Evolutionary conservation across 177 flowering plant genomes (phyloP).

Genomic region (Vitis hybrid): DNA sequence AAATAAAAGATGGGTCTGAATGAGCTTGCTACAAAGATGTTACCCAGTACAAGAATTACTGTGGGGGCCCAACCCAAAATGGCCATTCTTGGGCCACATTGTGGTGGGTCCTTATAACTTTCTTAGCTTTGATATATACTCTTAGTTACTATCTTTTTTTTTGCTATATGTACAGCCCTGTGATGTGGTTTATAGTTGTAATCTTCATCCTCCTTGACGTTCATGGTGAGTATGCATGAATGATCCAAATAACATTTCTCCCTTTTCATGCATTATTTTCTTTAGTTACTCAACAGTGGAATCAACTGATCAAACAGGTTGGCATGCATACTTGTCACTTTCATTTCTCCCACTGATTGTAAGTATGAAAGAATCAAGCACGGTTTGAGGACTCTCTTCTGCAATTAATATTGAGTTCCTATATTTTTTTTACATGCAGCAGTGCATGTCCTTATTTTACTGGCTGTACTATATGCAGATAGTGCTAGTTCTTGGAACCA

Average conservation of each 20-base stretch:
- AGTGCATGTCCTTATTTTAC: not conserved
- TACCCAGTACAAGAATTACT: no score
- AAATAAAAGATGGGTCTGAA: no score
- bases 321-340: slow-evolving; percentile 52
- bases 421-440: not conserved
- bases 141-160: not conserved
- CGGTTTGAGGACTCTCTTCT: no score
- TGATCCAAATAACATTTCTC: not conserved
- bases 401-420: not conserved
- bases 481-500: slow-evolving; percentile 55
- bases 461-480: slow-evolving; percentile 25
- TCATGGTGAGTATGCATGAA: slow-evolving; percentile 38
- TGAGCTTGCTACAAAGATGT: no score
- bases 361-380: slow-evolving; percentile 17
- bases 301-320: slow-evolving; percentile 33
- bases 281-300: no score
- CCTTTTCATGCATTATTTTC: not conserved
- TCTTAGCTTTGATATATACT: not conserved
- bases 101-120: no score
- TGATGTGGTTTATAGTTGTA: slow-evolving; percentile 60
- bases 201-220: slow-evolving; percentile 58
- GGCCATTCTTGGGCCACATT: no score
- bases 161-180: slow-evolving; percentile 34
- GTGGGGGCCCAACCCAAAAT: no score
- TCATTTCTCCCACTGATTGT: slow-evolving; percentile 54